Base-by-base conservation (phyloP, 768 basidiomycete species). In the Boletus barrowsii region DNA sequence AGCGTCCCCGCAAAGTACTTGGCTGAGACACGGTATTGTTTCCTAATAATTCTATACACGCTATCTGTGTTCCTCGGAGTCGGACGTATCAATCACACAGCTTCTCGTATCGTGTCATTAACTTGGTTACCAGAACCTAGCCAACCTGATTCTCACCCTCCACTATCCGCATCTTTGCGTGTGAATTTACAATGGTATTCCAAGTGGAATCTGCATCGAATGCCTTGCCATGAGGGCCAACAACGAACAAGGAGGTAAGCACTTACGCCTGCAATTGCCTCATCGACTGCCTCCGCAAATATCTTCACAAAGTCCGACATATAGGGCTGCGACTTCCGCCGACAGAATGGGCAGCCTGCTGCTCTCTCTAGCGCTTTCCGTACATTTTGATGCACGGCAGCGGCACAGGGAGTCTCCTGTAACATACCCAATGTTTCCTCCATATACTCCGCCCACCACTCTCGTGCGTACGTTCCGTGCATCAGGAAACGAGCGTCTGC, bases 401-500 rank as follows among this genome's bases (percentile, higher is more conserved):
- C 20, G 24, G 55, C 47, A 41, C 69, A 68, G 13, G 69, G 67
- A 7, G 59, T 67, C 41, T 64, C 60, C 44, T 59, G 52, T 18
- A 71, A 33, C 40, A 43, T 47, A 10, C 35, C 50, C 29, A 61
- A 32, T 10, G 63, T 66, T 49, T 62, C 60, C 2, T 68, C 67
- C 68, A 69, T 66, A 50, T 69, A 69, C 42, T 65, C 68, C 7
- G 47, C 67, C 69, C 61, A 71, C 70, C 69, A 69, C 35, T 56
- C 60, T 49, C 68, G 57, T n/a, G 68, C 63, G 35, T 69, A 68
- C 8, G 56, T 41, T 9, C 63, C 57, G 36, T 69, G 58, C 46
- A 62, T 55, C 54, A 69, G 14, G 58, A 62, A 69, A 15, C 63
- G 67, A 8, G 48, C 6, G 14, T 68, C 66, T 10, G 53, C 57